A percentile compares a stretch with the other conserved stretches of the same genome.
These are phyloP conservation scores for Hypomontagnella submonticulosa DNA, from an alignment of 495 filamentous ascomycete species.

Conservation along the genomic window DNA sequence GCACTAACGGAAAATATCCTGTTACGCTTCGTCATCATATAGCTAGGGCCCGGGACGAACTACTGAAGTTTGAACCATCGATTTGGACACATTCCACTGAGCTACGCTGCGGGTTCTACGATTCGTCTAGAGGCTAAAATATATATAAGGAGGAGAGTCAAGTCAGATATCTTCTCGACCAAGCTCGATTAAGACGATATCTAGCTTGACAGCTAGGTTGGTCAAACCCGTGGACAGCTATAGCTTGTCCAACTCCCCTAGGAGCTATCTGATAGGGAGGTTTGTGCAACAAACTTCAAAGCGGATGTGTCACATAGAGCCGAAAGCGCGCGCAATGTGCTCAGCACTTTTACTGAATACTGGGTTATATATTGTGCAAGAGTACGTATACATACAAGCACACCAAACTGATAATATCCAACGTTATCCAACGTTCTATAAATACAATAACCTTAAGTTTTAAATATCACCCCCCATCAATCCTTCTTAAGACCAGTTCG, in stretches of 20 bases:
- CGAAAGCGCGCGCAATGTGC: constrained; percentile 2
- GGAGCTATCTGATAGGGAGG: not conserved
- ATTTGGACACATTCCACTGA: not conserved
- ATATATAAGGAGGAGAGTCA: too few species aligned
- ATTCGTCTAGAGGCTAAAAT: not conserved
- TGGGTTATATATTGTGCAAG: not conserved
- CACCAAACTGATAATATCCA: not conserved
- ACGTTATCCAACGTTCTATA: too few species aligned
- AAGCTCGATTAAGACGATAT: not conserved
- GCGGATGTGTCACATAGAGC: constrained; percentile 5
- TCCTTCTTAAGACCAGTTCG: not conserved
- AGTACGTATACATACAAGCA: not conserved
- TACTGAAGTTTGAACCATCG: too few species aligned
- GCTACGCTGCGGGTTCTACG: not conserved
- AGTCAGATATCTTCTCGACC: not conserved
- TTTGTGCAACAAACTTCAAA: not conserved
- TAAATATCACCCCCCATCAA: not conserved
- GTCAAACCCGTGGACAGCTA: not conserved
- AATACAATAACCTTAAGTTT: not conserved
- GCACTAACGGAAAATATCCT: not conserved
- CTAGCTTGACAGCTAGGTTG: constrained; percentile 5
- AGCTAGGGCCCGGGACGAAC: too few species aligned
- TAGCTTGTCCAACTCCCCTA: too few species aligned
- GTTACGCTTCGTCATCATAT: not conserved
- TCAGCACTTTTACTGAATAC: not conserved